phyloP scores from a whole-genome alignment of 768 basidiomycete genomes.

The Suillus subluteus region DNA sequence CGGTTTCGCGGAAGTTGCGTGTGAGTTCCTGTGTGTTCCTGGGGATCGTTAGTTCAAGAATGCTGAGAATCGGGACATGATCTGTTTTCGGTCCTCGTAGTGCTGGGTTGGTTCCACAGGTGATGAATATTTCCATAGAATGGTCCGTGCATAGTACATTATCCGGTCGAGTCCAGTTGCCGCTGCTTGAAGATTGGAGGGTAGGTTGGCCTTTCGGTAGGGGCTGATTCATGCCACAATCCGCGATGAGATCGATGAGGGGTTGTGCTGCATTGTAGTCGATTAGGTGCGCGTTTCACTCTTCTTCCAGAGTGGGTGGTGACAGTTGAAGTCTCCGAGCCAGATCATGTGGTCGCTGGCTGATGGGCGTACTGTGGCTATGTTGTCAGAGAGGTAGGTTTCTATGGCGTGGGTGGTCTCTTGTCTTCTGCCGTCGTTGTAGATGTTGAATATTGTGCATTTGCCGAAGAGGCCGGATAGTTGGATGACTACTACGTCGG shows the following conservation, averaged over 20 bases:
- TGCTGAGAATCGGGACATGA: not conserved
- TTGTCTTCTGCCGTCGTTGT: not conserved
- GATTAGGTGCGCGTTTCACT: not conserved
- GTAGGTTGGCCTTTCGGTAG: not conserved
- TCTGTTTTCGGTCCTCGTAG: not conserved
- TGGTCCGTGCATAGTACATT: not conserved
- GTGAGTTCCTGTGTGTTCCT: not conserved
- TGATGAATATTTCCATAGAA: not conserved
- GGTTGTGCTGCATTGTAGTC: not conserved
- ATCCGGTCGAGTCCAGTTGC: not conserved
- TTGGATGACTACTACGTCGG: not conserved
- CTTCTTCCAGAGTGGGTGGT: not conserved
- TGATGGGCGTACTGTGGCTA: accelerated
- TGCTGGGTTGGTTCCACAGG: not conserved
- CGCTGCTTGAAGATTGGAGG: not conserved
- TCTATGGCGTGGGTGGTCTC: not conserved
- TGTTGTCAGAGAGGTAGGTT: not conserved
- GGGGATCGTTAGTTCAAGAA: not conserved
- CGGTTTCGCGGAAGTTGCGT: not conserved
- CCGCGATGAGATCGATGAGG: not conserved
- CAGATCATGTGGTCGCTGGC: not conserved
- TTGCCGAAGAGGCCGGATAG: too few species aligned
- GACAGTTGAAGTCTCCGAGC: not conserved
- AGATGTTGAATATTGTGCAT: too few species aligned
- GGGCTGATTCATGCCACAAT: not conserved